A percentile compares a stretch with the other conserved stretches of the same genome.
phyloP scores from a whole-genome alignment of 495 filamentous ascomycete genomes.

The Neurospora intermedia region DNA sequence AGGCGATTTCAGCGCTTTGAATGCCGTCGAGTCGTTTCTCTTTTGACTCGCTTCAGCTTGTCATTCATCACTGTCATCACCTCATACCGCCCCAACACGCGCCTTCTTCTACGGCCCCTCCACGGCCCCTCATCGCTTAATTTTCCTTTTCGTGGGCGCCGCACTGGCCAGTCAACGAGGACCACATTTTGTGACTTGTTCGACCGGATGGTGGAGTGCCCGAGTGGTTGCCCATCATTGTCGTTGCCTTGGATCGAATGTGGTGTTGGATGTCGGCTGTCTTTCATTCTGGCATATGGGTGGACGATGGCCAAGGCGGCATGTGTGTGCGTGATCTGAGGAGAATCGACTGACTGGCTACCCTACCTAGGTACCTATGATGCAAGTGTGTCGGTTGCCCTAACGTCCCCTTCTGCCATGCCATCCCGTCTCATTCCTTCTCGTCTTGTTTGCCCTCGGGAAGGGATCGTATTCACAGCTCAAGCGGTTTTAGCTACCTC shows the following conservation, averaged over 20 bases:
- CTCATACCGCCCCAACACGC: not conserved
- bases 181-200: conserved; percentile 15
- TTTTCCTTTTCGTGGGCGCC: conserved; percentile 10
- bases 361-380: not conserved
- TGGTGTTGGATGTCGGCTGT: not conserved
- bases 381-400: not conserved
- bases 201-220: not conserved
- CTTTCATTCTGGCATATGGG: not conserved
- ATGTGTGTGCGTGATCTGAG: not conserved
- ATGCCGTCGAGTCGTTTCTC: not conserved
- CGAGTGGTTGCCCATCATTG: not conserved
- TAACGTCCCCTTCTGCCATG: not conserved
- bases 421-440: not conserved
- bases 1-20: not conserved
- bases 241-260: not conserved
- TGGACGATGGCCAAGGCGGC: not conserved
- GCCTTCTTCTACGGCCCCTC: not conserved
- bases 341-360: not conserved
- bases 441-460: not conserved
- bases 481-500: not conserved
- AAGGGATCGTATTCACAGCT: not conserved
- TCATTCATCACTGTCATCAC: conserved; percentile 1
- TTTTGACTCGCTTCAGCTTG: not conserved
- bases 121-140: not conserved
- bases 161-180: conserved; percentile 13